phyloP scores from a whole-genome alignment of 805 yeast genomes.

The Sugiyamaella valdiviana region DNA sequence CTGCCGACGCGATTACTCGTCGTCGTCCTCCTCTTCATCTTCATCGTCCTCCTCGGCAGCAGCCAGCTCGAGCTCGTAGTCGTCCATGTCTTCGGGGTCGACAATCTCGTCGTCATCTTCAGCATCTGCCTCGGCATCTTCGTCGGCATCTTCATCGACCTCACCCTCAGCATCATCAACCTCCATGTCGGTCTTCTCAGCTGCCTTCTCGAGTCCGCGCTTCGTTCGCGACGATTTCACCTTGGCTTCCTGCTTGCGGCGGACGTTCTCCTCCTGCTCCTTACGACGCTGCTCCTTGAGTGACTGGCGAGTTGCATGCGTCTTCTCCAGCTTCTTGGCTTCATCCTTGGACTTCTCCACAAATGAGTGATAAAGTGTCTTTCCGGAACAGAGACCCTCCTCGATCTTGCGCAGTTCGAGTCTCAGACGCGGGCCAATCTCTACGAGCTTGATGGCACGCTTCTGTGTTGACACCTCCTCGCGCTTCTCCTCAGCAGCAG shows the following conservation, averaged over 20 bases:
- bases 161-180: conserved; percentile 30
- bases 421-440: conserved; percentile 84
- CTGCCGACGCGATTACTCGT: conserved; percentile 3
- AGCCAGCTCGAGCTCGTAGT: conserved; percentile 30
- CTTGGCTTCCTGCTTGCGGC: conserved; percentile 62
- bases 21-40: conserved; percentile 17
- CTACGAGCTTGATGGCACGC: conserved; percentile 86
- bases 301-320: conserved; percentile 55
- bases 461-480: conserved; percentile 38
- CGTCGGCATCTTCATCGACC: conserved; percentile 35
- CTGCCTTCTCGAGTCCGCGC: conserved; percentile 41
- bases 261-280: conserved; percentile 72
- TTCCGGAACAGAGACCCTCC: conserved; percentile 86
- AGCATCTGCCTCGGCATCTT: no score
- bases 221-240: conserved; percentile 65
- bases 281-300: conserved; percentile 67
- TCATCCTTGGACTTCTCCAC: conserved; percentile 61
- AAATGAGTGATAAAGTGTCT: conserved; percentile 74
- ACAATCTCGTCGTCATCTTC: conserved; percentile 40
- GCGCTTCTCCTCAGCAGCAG: background rate
- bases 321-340: conserved; percentile 52
- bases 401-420: conserved; percentile 77
- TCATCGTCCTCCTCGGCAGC: conserved; percentile 18
- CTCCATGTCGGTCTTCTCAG: conserved; percentile 15
- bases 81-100: conserved; percentile 39